These are phyloP conservation scores for Aechmea fasciata DNA, from an alignment of 176 grass and related monocot genomes.

Conservation along the genomic window DNA sequence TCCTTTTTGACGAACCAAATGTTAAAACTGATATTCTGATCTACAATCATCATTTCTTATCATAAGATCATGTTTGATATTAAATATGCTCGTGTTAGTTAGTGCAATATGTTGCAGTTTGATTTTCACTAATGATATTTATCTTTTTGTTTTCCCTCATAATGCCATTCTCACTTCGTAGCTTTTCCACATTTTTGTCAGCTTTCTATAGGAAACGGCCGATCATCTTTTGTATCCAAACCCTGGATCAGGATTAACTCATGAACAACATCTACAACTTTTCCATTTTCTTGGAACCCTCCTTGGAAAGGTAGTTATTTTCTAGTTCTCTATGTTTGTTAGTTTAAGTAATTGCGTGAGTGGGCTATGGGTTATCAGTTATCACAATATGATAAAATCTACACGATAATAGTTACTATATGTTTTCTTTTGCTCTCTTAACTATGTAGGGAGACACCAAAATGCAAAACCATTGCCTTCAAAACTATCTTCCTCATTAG, in stretches of 20 bases:
- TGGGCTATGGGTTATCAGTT: neutral
- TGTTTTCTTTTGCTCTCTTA: neutral
- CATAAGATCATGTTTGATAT: too few species aligned
- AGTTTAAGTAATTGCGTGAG: neutral
- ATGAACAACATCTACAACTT: conserved; percentile 89
- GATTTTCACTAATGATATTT: too few species aligned
- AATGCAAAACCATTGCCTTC: too few species aligned
- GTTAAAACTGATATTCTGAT: too few species aligned
- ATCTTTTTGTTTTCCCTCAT: conserved; percentile 1
- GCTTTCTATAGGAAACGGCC: conserved; percentile 57
- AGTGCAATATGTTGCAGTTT: too few species aligned
- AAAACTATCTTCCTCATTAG: too few species aligned
- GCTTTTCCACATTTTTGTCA: conserved; percentile 11
- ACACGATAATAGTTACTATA: too few species aligned
- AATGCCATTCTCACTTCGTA: neutral
- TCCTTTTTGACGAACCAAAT: too few species aligned
- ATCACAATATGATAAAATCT: too few species aligned
- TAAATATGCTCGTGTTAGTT: too few species aligned
- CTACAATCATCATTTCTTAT: too few species aligned
- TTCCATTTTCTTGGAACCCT: conserved; percentile 94
- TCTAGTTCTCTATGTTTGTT: neutral
- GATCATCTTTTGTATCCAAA: conserved; percentile 96
- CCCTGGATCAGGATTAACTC: conserved; percentile 87
- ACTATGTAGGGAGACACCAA: too few species aligned
- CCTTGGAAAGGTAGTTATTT: conserved; percentile 75